Conservation (phyloP, 140 eudicot species). For the Oenanthe javanica region DNA sequence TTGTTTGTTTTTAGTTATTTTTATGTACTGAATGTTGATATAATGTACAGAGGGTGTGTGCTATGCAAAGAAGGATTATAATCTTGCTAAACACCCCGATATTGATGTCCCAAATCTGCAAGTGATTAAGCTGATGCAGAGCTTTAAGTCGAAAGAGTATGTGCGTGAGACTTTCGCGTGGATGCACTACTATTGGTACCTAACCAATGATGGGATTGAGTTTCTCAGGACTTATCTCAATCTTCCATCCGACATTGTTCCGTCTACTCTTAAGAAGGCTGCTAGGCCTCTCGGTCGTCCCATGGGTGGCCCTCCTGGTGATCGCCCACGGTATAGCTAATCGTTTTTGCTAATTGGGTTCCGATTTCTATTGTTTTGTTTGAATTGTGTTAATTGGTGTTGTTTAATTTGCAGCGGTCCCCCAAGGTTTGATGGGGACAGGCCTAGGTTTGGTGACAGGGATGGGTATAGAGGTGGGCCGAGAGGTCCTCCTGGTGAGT, state of each 20-base stretch:
- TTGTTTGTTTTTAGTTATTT: not conserved
- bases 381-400: not conserved
- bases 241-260: conserved; percentile 83
- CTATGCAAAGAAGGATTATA: conserved; percentile 77
- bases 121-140: conserved; percentile 93
- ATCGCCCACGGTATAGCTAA: conserved; percentile 63
- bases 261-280: conserved; percentile 75
- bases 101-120: conserved; percentile 85
- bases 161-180: conserved; percentile 87
- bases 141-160: conserved; percentile 89
- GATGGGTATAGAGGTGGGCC: conserved; percentile 84
- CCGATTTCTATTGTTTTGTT: not conserved
- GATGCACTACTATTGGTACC: conserved; percentile 88
- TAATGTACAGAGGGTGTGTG: conserved; percentile 70
- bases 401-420: conserved; percentile 50
- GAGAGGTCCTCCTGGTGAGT: conserved; percentile 66
- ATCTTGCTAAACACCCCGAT: conserved; percentile 80
- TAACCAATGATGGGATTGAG: conserved; percentile 91
- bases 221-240: conserved; percentile 76
- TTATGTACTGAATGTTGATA: not conserved
- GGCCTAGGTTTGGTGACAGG: conserved; percentile 71
- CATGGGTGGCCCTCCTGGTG: conserved; percentile 76
- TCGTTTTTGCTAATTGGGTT: not conserved
- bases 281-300: conserved; percentile 76
- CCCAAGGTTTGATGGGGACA: conserved; percentile 63